Percentiles rank a stretch among this genome's conserved stretches.
Conservation (phyloP, 225 moss, liverwort and hornwort genomes). For the Lunularia cruciata region DNA sequence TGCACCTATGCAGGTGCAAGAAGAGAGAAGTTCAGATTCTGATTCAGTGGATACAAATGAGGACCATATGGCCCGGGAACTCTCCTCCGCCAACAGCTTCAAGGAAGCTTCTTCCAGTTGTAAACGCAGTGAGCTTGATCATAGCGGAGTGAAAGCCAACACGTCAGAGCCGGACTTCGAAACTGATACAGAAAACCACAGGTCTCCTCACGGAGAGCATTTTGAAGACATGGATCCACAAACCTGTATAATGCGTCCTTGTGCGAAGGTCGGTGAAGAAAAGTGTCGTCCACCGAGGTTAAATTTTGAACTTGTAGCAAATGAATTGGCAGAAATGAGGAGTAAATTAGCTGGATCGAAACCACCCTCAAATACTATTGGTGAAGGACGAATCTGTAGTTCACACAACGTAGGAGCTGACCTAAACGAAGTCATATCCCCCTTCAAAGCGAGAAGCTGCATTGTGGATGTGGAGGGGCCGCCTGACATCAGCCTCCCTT, state of each 20-base stretch:
- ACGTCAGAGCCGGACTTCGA: neutral
- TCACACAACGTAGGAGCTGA: neutral
- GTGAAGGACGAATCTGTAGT: neutral
- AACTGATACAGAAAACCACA: slow-evolving; percentile 8
- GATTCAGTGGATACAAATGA: neutral
- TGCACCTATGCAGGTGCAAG: neutral
- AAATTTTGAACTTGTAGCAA: neutral
- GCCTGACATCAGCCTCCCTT: neutral
- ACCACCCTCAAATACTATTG: neutral
- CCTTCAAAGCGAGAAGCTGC: neutral
- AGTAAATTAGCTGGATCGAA: slow-evolving; percentile 15
- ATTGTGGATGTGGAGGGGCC: neutral
- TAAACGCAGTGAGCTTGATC: slow-evolving; percentile 20
- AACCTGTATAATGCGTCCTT: slow-evolving; percentile 27
- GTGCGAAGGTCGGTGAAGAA: slow-evolving; percentile 1
- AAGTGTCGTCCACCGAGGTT: neutral
- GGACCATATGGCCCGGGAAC: neutral
- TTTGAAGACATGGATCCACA: neutral
- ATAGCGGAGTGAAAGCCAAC: slow-evolving; percentile 17
- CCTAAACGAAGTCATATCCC: neutral
- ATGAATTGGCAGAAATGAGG: slow-evolving; percentile 13
- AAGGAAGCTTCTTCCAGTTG: slow-evolving; percentile 7
- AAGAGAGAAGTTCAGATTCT: neutral
- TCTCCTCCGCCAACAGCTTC: no score
- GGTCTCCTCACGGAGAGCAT: neutral